Base-by-base conservation (phyloP, 2,329 filamentous ascomycete species). In the Fusarium camptoceras region DNA sequence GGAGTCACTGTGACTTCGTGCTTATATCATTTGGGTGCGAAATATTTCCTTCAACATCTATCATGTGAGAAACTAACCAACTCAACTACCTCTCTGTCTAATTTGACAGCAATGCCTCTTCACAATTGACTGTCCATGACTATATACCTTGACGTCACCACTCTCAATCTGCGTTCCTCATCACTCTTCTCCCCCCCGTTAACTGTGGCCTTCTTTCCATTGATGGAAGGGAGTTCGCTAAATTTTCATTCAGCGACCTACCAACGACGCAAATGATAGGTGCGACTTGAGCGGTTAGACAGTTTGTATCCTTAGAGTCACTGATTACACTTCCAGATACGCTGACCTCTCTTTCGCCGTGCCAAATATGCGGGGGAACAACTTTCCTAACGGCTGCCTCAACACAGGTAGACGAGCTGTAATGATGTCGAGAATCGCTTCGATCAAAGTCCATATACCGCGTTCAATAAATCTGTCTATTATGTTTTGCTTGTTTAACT, bases 351-450 rank as follows among this genome's bases (percentile, higher is more conserved):
- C 51, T 20, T 41, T 57, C 12, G 46, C 30, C 2, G 55, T 39
- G 5, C 55, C 55, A 6, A 57, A 53, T 12, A 57, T 41, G 16
- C 46, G 55, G 3, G 46, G 55, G 25, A 57, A 57, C 3, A 53
- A 3, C 10, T 27, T 53, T 4, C 46, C 55, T 48, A 57, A 5
- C 0, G 55, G 55, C 9, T 57, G 55, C 5, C 46, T 25, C 22
- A 57, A 27, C 0, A 54, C 55, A 0, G 55, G 55, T 1, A 57
- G 4, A 14, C 55, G 54, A 1, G 55, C 47, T 8, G 55, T 27
- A 9, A 57, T 57, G 9, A 25, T 57, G 0, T 46, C 55, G 1
- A 57, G 31, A 14, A 53, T 57, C 0, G 31, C 46, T 30, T 57
- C 46, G 10, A 41, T 41, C 0, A 57, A 12, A 1, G 55, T 57